Conservation (phyloP, 768 basidiomycete genomes). For the Hortiboletus campestris region DNA sequence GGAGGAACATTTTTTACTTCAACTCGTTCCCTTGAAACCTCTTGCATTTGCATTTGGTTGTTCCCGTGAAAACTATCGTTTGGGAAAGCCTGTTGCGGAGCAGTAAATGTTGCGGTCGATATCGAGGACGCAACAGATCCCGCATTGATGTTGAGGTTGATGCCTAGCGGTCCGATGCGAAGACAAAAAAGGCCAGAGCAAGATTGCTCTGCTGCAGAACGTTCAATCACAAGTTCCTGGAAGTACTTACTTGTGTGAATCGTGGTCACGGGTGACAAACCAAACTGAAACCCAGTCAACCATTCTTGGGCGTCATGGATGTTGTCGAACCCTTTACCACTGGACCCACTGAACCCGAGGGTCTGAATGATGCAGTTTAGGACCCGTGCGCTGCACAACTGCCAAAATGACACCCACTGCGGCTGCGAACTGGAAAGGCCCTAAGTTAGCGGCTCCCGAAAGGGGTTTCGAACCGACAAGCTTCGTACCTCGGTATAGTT, state of each 20-base stretch:
- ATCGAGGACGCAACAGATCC: conserved; percentile 2
- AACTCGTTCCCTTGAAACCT: background rate
- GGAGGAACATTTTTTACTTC: background rate
- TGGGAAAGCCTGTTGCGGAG: background rate
- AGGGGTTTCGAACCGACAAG: background rate
- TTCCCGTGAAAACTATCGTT: background rate
- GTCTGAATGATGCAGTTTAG: conserved; percentile 19
- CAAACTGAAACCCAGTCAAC: conserved; percentile 18
- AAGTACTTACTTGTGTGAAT: conserved; percentile 20
- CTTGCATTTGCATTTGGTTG: conserved; percentile 1
- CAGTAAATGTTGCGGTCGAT: background rate
- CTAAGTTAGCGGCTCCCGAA: background rate
- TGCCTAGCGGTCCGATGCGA: conserved; percentile 3
- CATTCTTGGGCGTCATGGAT: conserved; percentile 27
- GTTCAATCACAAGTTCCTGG: background rate
- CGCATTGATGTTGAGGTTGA: conserved; percentile 15
- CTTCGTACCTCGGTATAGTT: conserved; percentile 27
- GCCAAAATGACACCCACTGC: conserved; percentile 18
- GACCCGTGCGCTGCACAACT: background rate
- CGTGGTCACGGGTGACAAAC: conserved; percentile 5
- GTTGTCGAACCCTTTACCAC: conserved; percentile 33
- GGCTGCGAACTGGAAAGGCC: conserved; percentile 18
- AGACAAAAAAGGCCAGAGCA: background rate
- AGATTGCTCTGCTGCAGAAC: background rate
- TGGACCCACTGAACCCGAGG: conserved; percentile 30